Evolutionary conservation across 2,329 filamentous ascomycete species (phyloP).

Genomic region (Aspergillus puulaauensis): DNA sequence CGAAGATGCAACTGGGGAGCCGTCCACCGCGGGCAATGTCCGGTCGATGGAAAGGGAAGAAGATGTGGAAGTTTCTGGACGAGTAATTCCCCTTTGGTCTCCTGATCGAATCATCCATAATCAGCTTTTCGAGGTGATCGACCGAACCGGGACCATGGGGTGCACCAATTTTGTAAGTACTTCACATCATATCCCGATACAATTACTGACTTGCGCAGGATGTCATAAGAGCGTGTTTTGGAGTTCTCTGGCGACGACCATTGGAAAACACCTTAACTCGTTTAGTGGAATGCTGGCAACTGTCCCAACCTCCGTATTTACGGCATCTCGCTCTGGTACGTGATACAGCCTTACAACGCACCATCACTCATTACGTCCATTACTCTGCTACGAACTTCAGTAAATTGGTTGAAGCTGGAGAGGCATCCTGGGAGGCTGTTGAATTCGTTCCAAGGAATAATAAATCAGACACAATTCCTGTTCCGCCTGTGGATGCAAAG

Average conservation of each 20-base stretch:
- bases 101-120: conserved; percentile 55
- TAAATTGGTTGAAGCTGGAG: conserved; percentile 51
- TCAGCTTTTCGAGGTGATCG: conserved; percentile 51
- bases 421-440: conserved; percentile 56
- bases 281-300: conserved; percentile 56
- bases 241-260: conserved; percentile 54
- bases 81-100: conserved; percentile 54
- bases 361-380: conserved; percentile 54
- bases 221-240: conserved; percentile 45
- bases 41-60: conserved; percentile 22
- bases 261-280: conserved; percentile 54
- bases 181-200: no score
- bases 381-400: conserved; percentile 55
- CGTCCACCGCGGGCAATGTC: conserved; percentile 15
- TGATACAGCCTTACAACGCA: conserved; percentile 51
- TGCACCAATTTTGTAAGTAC: conserved; percentile 47
- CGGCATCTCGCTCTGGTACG: conserved; percentile 57
- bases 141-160: conserved; percentile 48
- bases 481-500: conserved; percentile 32
- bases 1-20: conserved; percentile 15
- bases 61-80: conserved; percentile 30
- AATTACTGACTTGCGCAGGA: conserved; percentile 25
- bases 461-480: conserved; percentile 27
- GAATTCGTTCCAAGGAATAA: conserved; percentile 33
- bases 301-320: conserved; percentile 59